Conservation (phyloP, 2,329 filamentous ascomycete species). For the Fusarium proliferatum region DNA sequence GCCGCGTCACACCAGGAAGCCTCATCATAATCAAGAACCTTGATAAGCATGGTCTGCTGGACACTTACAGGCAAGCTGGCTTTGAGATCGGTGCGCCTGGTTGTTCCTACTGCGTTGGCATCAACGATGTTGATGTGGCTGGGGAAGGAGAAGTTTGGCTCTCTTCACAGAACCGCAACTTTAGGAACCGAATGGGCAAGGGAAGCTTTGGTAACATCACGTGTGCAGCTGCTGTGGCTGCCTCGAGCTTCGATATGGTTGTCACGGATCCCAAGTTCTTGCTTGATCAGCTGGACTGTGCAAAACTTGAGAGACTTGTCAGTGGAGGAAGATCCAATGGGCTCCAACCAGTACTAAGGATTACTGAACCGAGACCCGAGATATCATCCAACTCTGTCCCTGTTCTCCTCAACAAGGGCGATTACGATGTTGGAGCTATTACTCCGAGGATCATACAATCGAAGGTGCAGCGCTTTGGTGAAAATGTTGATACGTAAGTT, state of each 20-base stretch:
- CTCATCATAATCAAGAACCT: background rate
- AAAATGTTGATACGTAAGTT: background rate
- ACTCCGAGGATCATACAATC: background rate
- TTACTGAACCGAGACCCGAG: background rate
- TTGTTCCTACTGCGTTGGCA: background rate
- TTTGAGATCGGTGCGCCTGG: background rate
- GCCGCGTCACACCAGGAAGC: background rate
- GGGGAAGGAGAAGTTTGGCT: background rate
- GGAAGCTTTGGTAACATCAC: background rate
- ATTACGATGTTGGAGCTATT: fast-evolving
- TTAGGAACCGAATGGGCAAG: background rate
- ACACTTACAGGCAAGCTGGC: background rate
- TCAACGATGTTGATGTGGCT: background rate
- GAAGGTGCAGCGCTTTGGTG: background rate
- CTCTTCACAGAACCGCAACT: background rate
- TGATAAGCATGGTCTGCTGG: background rate
- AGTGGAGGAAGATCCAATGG: background rate
- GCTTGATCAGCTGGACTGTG: background rate
- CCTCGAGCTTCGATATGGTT: background rate
- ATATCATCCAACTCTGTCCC: background rate
- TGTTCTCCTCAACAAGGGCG: background rate
- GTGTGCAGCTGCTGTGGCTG: background rate
- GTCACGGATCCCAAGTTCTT: background rate
- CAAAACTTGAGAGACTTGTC: background rate
- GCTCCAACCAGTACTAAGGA: background rate